Base-by-base conservation (phyloP, 1,284 basidiomycete species). In the Marasmius sp. region DNA sequence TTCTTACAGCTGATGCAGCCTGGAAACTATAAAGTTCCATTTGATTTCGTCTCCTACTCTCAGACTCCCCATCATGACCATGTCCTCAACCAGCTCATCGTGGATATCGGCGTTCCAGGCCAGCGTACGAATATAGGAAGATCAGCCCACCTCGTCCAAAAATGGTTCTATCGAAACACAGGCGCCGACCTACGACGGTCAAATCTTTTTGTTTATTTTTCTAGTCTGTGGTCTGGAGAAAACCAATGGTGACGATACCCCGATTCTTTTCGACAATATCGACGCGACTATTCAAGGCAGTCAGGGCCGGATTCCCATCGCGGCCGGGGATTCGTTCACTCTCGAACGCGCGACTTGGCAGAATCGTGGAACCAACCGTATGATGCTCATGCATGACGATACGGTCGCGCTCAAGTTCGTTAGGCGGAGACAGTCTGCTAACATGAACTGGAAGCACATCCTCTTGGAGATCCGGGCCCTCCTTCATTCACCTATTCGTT, bases 401-500 rank as follows among this genome's bases (percentile, higher is more conserved):
- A 57, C 57, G 37, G 57, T 62, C 16, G 61, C 61, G 4, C 61
- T 62, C 27, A 62, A 62, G 59, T 62, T 41, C 11, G 33, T 48
- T 58, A 38, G 49, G 39, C 36, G 41, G 39, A 6, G 8, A 51
- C 11, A n/a, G 53, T 22, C 4, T 39, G 9, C 37, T 8, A 12
- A 49, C 50, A 37, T 22, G 36, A 22, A 27, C 52, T 59, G 57
- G 57, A 62, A 59, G 36, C 51, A 62, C 33, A 51, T 62, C 36
- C 38, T 62, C 22, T 38, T 57, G 18, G 61, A 62, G 33, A 48
- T 59, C 20, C 51, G 61, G 18, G 57, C 52, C 1, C 45, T 62
- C 6, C 50, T 62, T 16, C 61, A 62, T 51, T 57, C 59, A 38
- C 61, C 61, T 7, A 59, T 62, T 16, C 57, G 61, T 34, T 62